phyloP scores from a whole-genome alignment of 208 protist genomes.

The Strigomonas oncopelti region DNA sequence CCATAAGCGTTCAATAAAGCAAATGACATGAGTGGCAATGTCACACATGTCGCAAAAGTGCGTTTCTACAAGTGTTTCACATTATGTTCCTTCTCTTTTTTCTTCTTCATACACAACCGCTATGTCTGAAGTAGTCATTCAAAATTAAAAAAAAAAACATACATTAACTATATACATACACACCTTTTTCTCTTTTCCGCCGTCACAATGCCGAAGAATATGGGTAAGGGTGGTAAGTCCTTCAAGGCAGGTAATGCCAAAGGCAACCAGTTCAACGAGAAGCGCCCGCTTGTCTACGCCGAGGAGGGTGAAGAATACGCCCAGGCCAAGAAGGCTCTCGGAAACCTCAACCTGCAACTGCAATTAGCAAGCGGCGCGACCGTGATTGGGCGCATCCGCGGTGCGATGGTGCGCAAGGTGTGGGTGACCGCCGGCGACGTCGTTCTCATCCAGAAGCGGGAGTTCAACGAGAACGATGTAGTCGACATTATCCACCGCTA shows the following conservation, averaged over 20 bases:
- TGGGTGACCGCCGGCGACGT: conserved; percentile 79
- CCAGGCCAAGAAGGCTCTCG: conserved; percentile 94
- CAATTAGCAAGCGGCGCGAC: conserved; percentile 67
- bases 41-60: too few relatives aligned
- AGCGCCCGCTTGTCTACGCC: conserved; percentile 96
- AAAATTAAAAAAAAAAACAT: too few relatives aligned
- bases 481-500: conserved; percentile 85
- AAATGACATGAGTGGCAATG: neutral
- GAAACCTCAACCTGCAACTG: conserved; percentile 96
- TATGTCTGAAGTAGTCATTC: too few relatives aligned
- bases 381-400: conserved; percentile 78
- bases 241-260: conserved; percentile 94
- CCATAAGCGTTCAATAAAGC: neutral
- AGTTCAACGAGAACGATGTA: conserved; percentile 78
- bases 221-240: conserved; percentile 96
- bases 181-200: conserved; percentile 7
- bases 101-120: conserved; percentile 11
- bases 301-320: conserved; percentile 98
- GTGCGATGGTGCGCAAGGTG: conserved; percentile 83
- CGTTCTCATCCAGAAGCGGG: conserved; percentile 72
- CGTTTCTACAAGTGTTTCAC: conserved; percentile 8
- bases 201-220: conserved; percentile 90
- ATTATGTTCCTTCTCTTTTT: conserved; percentile 16
- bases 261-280: conserved; percentile 91
- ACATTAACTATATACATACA: neutral